Base-by-base conservation (phyloP, 2,329 filamentous ascomycete genomes). In the Apiospora saccharicola region DNA sequence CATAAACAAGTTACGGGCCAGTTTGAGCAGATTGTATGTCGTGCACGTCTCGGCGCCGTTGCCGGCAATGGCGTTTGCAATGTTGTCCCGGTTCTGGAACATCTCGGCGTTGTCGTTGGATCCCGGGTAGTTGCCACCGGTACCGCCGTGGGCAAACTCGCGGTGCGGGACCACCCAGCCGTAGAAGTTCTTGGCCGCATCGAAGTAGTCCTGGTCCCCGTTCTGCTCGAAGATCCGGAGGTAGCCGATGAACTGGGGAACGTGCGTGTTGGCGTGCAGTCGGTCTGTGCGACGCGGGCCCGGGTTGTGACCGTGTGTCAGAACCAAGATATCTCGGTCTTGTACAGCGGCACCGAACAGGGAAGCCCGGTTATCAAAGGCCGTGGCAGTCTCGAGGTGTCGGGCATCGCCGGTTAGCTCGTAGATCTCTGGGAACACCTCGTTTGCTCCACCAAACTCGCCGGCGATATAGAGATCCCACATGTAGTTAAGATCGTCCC, bases 391-490 rank as follows among this genome's bases (percentile, higher is more conserved):
- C 49, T 79, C 72, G 49, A 81, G 64, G 68, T 81, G 76, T 6
- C 71, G 61, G 37, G 75, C 71, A 51, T 81, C 77, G 19, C 78
- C 78, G 7, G 79, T 81, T 49, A 81, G 34, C 43, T 79, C 72
- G 64, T 79, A 80, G 69, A 81, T 78, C 72, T 81, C 80, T 2
- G 80, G 76, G 70, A 79, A 80, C 1, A 81, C 78, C 73, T 81
- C 79, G 61, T 81, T 81, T 3, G 77, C 79, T 0, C 79, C 79
- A 6, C 79, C 80, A 47, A 76, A 81, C 67, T 81, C 80, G 24
- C 80, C 79, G 4, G 76, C 79, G 67, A 80, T 81, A 51, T 80
- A 80, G 1, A 81, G 72, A 51, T 81, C 80, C 80, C 79, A 81
- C 79, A 81, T 81, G 71, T 77, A 79, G 74, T 81, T 81, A n/a